phyloP scores from a whole-genome alignment of 331 rosid genomes.

The Arachis monticola region DNA sequence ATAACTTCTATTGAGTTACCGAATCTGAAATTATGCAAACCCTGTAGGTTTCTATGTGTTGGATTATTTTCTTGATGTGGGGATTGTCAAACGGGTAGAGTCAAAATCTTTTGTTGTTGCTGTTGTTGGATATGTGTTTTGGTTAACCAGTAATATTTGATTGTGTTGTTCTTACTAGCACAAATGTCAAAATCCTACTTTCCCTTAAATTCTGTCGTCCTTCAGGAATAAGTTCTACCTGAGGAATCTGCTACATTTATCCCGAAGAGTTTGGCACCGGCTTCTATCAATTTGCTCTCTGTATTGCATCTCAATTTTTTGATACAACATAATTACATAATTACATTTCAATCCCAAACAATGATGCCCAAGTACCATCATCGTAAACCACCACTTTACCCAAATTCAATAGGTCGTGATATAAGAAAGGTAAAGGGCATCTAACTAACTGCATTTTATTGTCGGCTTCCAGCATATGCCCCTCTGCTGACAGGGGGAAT shows the following conservation, averaged over 20 bases:
- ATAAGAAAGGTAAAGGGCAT: background rate
- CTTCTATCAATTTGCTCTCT: background rate
- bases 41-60: constrained; percentile 28
- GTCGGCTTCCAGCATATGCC: background rate
- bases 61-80: constrained; percentile 30
- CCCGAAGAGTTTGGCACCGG: constrained; percentile 10
- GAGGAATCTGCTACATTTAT: constrained; percentile 13
- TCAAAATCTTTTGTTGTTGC: constrained; percentile 30
- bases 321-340: background rate
- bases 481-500: constrained; percentile 7
- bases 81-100: constrained; percentile 13
- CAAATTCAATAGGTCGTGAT: background rate
- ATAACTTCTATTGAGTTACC: background rate
- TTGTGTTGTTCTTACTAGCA: background rate
- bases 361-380: background rate
- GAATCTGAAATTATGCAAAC: background rate
- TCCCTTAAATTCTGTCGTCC: background rate
- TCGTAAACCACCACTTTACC: background rate
- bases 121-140: constrained; percentile 14
- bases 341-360: background rate
- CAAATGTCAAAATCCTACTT: constrained; percentile 3
- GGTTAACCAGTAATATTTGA: constrained; percentile 6
- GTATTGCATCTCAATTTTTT: background rate
- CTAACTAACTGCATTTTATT: constrained; percentile 17
- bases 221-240: background rate